Conservation (phyloP, 2,329 filamentous ascomycete species). For the Cryphonectria radicalis region DNA sequence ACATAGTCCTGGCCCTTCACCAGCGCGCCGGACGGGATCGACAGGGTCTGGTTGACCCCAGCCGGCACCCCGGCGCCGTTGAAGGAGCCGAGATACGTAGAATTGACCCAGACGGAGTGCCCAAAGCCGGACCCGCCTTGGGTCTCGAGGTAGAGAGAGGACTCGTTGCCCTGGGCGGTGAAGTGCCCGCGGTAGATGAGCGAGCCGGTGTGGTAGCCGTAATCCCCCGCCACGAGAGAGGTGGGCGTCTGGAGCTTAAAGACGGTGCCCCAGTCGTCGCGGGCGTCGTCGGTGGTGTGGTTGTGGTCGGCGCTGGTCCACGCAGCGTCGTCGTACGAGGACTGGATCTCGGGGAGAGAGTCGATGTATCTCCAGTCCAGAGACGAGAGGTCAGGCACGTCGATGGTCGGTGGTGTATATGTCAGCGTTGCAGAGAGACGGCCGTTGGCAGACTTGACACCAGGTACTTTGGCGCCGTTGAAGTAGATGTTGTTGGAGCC, state of each 20-base stretch:
- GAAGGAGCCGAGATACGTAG: conserved; percentile 67
- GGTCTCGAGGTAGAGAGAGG: conserved; percentile 59
- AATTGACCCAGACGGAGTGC: conserved; percentile 68
- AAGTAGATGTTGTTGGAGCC: conserved; percentile 49
- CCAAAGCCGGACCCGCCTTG: conserved; percentile 72
- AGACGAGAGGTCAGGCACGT: conserved; percentile 60
- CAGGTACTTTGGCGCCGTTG: conserved; percentile 47
- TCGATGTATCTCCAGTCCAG: conserved; percentile 73
- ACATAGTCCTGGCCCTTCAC: conserved; percentile 57
- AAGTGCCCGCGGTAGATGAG: conserved; percentile 75
- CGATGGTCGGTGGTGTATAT: conserved; percentile 54
- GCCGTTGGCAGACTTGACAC: conserved; percentile 35
- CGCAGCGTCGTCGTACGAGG: conserved; percentile 67
- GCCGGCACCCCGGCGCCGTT: conserved; percentile 55
- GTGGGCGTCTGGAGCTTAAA: conserved; percentile 62
- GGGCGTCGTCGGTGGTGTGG: conserved; percentile 63
- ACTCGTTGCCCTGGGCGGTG: conserved; percentile 63
- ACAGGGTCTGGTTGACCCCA: conserved; percentile 54
- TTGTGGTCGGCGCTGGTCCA: conserved; percentile 65
- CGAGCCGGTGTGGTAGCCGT: conserved; percentile 72
- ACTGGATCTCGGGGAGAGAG: conserved; percentile 69
- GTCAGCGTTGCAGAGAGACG: conserved; percentile 50
- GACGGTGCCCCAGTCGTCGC: conserved; percentile 32
- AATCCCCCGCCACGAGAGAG: conserved; percentile 71
- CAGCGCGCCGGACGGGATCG: conserved; percentile 58